Evolutionary conservation across 305 asterid genomes (phyloP).

Genomic region (Nicotiana rustica): DNA sequence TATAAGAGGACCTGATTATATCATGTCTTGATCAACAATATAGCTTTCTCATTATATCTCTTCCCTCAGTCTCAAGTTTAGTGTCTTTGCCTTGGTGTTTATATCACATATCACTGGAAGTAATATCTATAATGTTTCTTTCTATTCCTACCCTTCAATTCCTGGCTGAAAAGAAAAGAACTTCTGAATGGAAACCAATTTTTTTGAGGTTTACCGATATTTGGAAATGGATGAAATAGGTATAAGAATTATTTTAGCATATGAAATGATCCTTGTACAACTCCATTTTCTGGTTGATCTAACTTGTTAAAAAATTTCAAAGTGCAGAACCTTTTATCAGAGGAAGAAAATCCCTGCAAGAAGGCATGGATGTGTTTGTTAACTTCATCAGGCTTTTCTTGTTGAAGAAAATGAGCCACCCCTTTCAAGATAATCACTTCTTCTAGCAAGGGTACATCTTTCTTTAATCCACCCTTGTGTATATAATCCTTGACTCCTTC

Average conservation of each 20-base stretch:
- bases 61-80: not conserved
- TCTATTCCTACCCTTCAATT: not conserved
- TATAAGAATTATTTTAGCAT: not conserved
- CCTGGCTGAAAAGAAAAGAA: not conserved
- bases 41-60: not conserved
- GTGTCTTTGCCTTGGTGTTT: not conserved
- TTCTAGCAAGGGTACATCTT: slow-evolving; percentile 64
- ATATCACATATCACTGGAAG: not conserved
- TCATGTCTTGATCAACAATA: not conserved
- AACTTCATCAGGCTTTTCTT: slow-evolving; percentile 66
- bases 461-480: slow-evolving; percentile 74
- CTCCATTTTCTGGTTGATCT: not conserved
- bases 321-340: not conserved
- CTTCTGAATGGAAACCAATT: not conserved
- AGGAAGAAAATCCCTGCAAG: slow-evolving; percentile 40
- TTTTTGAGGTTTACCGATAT: not conserved
- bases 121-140: not conserved
- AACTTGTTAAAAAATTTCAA: not conserved
- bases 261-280: slow-evolving; percentile 3
- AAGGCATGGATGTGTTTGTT: slow-evolving; percentile 62
- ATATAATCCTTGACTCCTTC: slow-evolving; percentile 63
- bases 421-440: slow-evolving; percentile 71
- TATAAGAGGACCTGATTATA: not conserved
- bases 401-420: slow-evolving; percentile 69
- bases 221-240: not conserved